Conservation (phyloP, 148 eudicot species). For the Rhododendron ferrugineum region DNA sequence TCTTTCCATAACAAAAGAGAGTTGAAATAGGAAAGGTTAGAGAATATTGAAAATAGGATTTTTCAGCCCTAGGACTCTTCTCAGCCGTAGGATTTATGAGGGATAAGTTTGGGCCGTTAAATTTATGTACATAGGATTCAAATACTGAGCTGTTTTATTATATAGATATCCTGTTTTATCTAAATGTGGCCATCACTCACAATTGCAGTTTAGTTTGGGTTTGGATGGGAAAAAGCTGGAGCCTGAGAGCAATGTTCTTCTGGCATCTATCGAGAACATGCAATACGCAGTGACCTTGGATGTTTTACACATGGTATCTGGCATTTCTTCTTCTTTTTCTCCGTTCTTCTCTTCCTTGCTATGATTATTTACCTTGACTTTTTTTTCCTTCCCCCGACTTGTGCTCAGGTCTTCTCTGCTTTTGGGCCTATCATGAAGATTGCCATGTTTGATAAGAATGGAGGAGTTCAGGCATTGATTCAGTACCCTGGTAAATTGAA, state of each 20-base stretch:
- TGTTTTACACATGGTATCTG: slow-evolving; percentile 73
- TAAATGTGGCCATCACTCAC: slow-evolving; percentile 7
- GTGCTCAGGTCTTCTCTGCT: slow-evolving; percentile 75
- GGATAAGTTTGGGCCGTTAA: too few relatives aligned
- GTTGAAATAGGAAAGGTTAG: too few relatives aligned
- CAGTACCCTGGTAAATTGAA: slow-evolving; percentile 77
- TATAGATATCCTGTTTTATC: neutral
- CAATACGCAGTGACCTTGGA: slow-evolving; percentile 91
- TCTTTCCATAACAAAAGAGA: too few relatives aligned
- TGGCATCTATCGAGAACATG: slow-evolving; percentile 96
- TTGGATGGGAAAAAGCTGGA: slow-evolving; percentile 83
- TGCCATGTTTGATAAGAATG: slow-evolving; percentile 98
- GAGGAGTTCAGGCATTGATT: slow-evolving; percentile 92
- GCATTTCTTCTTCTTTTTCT: neutral
- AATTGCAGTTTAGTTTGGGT: slow-evolving; percentile 54
- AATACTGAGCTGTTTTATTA: too few relatives aligned
- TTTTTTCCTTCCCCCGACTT: neutral
- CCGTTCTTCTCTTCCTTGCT: neutral
- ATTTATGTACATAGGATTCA: too few relatives aligned
- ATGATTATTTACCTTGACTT: neutral
- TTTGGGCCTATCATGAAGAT: slow-evolving; percentile 94
- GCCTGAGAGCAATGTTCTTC: slow-evolving; percentile 92
- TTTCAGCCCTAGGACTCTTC: too few relatives aligned
- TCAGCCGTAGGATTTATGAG: too few relatives aligned
- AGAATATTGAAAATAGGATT: too few relatives aligned